A percentile compares a stretch with the other conserved stretches of the same genome.
Conservation (phyloP, 805 yeast genomes). For the Zygosaccharomyces pseudorouxii region DNA sequence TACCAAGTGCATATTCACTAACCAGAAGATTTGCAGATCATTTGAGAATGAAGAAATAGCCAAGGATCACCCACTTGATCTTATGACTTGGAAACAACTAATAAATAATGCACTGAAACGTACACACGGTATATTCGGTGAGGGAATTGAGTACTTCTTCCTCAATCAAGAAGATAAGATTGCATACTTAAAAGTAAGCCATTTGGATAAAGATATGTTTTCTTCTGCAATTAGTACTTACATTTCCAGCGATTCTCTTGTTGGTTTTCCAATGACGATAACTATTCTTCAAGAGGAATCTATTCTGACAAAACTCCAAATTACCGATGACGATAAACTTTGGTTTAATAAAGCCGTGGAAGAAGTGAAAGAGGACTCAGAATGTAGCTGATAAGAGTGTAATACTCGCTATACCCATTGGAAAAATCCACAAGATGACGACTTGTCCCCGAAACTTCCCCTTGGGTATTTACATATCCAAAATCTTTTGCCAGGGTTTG, state of each 20-base stretch:
- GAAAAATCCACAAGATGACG: slow-evolving; percentile 48
- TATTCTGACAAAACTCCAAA: slow-evolving; percentile 24
- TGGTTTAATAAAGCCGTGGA: slow-evolving; percentile 26
- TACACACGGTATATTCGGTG: slow-evolving; percentile 41
- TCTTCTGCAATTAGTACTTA: slow-evolving; percentile 34
- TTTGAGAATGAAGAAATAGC: slow-evolving; percentile 23
- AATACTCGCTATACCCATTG: slow-evolving; percentile 41
- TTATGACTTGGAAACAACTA: slow-evolving; percentile 40
- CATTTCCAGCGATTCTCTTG: slow-evolving; percentile 29
- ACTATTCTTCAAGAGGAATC: slow-evolving; percentile 21
- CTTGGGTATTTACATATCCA: slow-evolving; percentile 48
- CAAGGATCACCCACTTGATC: slow-evolving; percentile 26
- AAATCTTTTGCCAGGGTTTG: slow-evolving; percentile 47
- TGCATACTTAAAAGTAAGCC: slow-evolving; percentile 29
- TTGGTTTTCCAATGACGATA: slow-evolving; percentile 26
- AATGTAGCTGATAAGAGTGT: not conserved
- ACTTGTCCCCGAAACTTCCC: slow-evolving; percentile 29
- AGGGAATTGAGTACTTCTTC: slow-evolving; percentile 36
- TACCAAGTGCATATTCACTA: slow-evolving; percentile 1
- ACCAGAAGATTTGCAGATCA: slow-evolving; percentile 15
- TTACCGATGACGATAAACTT: slow-evolving; percentile 25
- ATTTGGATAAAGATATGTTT: slow-evolving; percentile 29
- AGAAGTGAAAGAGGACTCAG: slow-evolving; percentile 19
- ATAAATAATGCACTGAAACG: slow-evolving; percentile 34
- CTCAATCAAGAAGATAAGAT: slow-evolving; percentile 22